Percentiles rank a stretch among this genome's conserved stretches.
phyloP scores from a whole-genome alignment of 345 rosid species.

The Eucalyptus polybractea region DNA sequence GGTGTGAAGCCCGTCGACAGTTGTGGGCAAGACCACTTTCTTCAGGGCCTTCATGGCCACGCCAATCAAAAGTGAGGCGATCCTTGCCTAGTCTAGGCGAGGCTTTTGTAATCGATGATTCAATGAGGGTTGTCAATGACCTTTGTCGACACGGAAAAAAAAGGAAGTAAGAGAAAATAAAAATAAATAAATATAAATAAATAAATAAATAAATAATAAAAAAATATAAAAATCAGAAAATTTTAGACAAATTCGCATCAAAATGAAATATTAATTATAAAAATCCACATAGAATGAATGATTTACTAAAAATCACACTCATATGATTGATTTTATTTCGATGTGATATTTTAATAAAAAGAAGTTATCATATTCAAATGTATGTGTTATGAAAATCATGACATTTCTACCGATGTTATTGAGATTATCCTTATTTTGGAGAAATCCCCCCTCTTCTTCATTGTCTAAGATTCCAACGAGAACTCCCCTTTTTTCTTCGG shows the following conservation, averaged over 20 bases:
- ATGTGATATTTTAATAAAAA: too few species aligned
- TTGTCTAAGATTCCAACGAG: not conserved
- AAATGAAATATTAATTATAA: not conserved
- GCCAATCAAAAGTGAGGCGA: fast-evolving
- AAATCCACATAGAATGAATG: too few species aligned
- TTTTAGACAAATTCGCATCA: fast-evolving
- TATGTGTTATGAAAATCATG: too few species aligned
- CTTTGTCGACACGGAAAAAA: fast-evolving
- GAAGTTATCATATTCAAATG: too few species aligned
- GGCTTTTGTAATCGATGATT: fast-evolving
- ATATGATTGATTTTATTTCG: too few species aligned
- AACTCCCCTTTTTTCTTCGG: not conserved
- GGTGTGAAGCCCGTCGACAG: fast-evolving
- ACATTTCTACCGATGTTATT: too few species aligned
- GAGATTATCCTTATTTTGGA: too few species aligned
- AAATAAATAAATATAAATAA: too few species aligned
- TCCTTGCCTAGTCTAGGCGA: fast-evolving
- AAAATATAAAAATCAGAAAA: too few species aligned
- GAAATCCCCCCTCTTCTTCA: not conserved
- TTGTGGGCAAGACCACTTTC: not conserved
- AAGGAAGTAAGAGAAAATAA: fast-evolving
- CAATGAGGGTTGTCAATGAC: too few species aligned
- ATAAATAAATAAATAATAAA: too few species aligned
- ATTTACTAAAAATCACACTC: too few species aligned
- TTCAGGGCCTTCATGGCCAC: not conserved